A percentile compares a stretch with the other conserved stretches of the same genome.
phyloP scores from a whole-genome alignment of 192 early-diverging fungal genomes.

The Coemansia sp. region DNA sequence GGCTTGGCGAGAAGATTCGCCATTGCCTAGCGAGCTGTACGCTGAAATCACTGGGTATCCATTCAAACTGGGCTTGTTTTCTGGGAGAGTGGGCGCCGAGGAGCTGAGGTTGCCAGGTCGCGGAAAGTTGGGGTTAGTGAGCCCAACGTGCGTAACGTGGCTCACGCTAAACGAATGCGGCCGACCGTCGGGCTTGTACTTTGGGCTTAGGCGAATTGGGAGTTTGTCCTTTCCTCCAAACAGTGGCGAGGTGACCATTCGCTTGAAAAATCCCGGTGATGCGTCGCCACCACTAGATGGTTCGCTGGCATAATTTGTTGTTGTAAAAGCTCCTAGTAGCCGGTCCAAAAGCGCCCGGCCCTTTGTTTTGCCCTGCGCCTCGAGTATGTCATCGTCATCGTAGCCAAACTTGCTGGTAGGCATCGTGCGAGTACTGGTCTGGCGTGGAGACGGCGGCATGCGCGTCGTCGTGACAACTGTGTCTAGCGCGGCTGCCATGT shows the following conservation, averaged over 20 bases:
- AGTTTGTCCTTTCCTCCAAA: constrained; percentile 8
- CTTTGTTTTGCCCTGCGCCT: constrained; percentile 4
- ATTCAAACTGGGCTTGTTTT: constrained; percentile 24
- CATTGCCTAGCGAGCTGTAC: background rate
- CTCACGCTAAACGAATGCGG: constrained; percentile 45
- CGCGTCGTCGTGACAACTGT: background rate
- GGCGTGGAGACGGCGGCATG: constrained; percentile 1
- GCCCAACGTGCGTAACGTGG: constrained; percentile 37
- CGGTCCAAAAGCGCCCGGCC: constrained; percentile 23
- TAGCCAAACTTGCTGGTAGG: background rate
- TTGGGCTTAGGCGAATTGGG: background rate
- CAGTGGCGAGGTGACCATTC: constrained; percentile 21
- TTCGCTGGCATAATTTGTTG: background rate
- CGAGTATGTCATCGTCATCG: constrained; percentile 1
- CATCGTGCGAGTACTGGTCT: constrained; percentile 18
- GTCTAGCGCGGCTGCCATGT: background rate
- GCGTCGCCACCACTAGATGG: background rate
- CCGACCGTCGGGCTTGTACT: constrained; percentile 14
- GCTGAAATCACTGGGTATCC: constrained; percentile 38
- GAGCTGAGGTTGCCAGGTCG: constrained; percentile 18
- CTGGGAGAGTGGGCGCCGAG: constrained; percentile 24
- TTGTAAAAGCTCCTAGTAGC: constrained; percentile 19
- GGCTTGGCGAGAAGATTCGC: constrained; percentile 1
- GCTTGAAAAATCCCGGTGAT: constrained; percentile 19
- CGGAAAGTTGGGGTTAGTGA: constrained; percentile 27